phyloP scores from a whole-genome alignment of 148 eudicot genomes.

The Arctostaphylos glauca region DNA sequence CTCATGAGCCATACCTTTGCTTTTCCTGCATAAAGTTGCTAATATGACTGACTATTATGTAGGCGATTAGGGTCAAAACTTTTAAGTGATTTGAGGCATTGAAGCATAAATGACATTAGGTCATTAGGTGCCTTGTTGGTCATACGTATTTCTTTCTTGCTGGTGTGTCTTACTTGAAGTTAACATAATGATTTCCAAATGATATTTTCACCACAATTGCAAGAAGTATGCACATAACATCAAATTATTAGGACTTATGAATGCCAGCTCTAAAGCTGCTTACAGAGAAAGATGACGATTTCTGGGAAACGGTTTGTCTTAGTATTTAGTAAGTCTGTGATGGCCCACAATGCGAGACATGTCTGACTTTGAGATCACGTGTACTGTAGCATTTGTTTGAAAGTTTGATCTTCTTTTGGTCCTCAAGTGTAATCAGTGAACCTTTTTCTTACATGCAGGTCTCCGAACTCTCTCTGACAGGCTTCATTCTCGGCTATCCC shows the following conservation, averaged over 20 bases:
- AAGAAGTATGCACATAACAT: background rate
- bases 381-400: background rate
- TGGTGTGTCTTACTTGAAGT: background rate
- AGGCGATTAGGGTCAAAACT: background rate
- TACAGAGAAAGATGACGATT: too few relatives aligned
- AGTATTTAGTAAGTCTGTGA: background rate
- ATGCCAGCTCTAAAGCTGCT: too few relatives aligned
- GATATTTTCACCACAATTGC: background rate
- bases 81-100: background rate
- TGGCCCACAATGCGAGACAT: background rate
- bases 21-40: background rate
- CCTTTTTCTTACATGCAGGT: slow-evolving; percentile 45
- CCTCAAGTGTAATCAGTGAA: background rate
- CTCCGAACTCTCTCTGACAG: slow-evolving; percentile 50
- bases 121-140: background rate
- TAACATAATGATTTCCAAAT: background rate
- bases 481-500: slow-evolving; percentile 76
- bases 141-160: background rate
- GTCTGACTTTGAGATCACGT: background rate
- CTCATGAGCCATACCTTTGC: background rate
- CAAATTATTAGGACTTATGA: too few relatives aligned
- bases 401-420: background rate
- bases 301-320: background rate
- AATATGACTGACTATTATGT: background rate
- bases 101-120: background rate